A percentile compares a stretch with the other conserved stretches of the same genome.
Conservation (phyloP, 305 asterid genomes). For the Petunia hybrid region DNA sequence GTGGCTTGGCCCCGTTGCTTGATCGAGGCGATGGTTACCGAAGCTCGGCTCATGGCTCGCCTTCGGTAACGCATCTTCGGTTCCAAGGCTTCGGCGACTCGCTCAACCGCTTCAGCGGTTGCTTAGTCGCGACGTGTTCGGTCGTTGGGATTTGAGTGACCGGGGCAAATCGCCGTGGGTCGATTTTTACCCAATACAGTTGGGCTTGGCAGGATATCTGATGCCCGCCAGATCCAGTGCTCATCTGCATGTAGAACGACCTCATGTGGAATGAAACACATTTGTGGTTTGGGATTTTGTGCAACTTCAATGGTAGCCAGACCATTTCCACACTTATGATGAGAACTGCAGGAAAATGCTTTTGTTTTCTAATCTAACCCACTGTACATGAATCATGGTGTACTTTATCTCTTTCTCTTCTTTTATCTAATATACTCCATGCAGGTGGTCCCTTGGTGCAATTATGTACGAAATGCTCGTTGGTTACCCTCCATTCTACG, state of each 20-base stretch:
- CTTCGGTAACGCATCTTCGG: no score
- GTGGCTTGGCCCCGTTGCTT: no score
- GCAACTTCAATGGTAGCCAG: background rate
- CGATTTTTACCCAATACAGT: no score
- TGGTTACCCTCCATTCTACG: conserved; percentile 94
- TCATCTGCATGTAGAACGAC: conserved; percentile 2
- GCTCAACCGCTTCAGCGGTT: no score
- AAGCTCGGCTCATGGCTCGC: no score
- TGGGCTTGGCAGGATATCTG: conserved; percentile 1
- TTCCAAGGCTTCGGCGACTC: no score
- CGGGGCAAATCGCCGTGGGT: no score
- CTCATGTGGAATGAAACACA: conserved; percentile 16
- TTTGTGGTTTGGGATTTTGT: conserved; percentile 14
- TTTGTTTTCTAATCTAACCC: background rate
- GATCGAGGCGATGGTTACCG: no score
- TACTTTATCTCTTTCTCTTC: conserved; percentile 29
- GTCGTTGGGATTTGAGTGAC: no score
- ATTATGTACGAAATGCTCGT: conserved; percentile 98
- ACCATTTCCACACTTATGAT: conserved; percentile 14
- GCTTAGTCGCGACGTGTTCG: no score
- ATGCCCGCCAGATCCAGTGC: conserved; percentile 15
- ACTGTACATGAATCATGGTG: conserved; percentile 6
- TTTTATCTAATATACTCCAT: conserved; percentile 37
- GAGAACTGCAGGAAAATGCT: conserved; percentile 13
- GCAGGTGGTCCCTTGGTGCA: conserved; percentile 99